Percentiles rank a stretch among this genome's conserved stretches.
phyloP scores from a whole-genome alignment of 768 basidiomycete genomes.

The Termitomyces bulborhizus region DNA sequence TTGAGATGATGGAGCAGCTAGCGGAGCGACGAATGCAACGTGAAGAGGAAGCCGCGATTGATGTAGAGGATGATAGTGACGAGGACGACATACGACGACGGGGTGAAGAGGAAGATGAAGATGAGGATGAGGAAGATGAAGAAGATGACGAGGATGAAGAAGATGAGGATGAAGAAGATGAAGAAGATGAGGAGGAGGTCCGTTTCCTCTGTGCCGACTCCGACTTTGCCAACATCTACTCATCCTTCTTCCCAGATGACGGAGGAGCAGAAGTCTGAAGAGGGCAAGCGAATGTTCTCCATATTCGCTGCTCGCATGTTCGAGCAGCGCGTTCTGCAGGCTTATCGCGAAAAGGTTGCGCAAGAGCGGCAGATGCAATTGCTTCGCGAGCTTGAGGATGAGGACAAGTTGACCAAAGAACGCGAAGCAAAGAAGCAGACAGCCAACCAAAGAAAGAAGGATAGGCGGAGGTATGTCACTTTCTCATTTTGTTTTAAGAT shows the following conservation, averaged over 20 bases:
- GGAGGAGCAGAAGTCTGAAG: constrained; percentile 98
- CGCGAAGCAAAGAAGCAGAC: constrained; percentile 90
- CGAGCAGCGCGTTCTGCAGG: constrained; percentile 94
- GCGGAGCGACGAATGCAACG: constrained; percentile 91
- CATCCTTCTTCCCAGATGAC: constrained; percentile 58
- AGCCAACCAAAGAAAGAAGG: constrained; percentile 99
- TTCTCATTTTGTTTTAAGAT: constrained; percentile 1
- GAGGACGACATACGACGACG: constrained; percentile 26
- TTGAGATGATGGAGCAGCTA: constrained; percentile 99
- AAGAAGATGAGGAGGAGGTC: constrained; percentile 52
- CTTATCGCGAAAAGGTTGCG: constrained; percentile 94
- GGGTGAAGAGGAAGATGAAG: constrained; percentile 40
- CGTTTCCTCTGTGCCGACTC: constrained; percentile 21
- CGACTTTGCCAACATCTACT: constrained; percentile 9
- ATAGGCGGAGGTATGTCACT: constrained; percentile 70
- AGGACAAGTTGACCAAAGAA: constrained; percentile 82
- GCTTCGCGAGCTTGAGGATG: constrained; percentile 91
- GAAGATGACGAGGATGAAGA: constrained; percentile 57
- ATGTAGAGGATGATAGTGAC: constrained; percentile 42
- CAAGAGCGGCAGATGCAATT: constrained; percentile 93
- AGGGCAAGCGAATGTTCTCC: constrained; percentile 98
- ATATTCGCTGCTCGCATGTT: constrained; percentile 99
- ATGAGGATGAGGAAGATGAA: constrained; percentile 55
- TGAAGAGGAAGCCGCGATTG: constrained; percentile 57
- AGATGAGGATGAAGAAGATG: constrained; percentile 60